Evolutionary conservation across 2,329 filamentous ascomycete genomes (phyloP).

Genomic region (Escovopsis weberi): DNA sequence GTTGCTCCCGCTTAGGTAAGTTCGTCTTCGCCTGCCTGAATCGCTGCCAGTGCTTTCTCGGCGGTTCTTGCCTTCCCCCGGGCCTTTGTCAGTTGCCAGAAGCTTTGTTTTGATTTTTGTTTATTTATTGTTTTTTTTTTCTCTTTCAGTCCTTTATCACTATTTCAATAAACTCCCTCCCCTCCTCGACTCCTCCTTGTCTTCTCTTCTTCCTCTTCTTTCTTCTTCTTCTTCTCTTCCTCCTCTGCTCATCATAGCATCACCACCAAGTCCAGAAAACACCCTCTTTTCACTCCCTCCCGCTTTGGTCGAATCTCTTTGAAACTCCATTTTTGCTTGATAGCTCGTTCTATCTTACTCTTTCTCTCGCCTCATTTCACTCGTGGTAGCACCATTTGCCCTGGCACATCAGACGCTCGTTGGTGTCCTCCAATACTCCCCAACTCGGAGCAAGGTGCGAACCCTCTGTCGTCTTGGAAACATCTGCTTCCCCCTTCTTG

Average conservation of each 20-base stretch:
- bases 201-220: conserved; percentile 6
- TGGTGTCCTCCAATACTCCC: conserved; percentile 3
- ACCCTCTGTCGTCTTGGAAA: neutral
- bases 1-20: conserved; percentile 5
- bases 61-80: neutral
- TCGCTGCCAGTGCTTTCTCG: too few species aligned
- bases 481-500: too few species aligned
- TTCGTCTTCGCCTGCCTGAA: neutral
- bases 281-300: conserved; percentile 22
- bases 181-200: conserved; percentile 2
- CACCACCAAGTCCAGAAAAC: conserved; percentile 26
- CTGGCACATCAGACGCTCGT: neutral
- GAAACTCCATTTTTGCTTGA: conserved; percentile 38
- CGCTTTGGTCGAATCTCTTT: conserved; percentile 16
- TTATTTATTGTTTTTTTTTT: conserved; percentile 10
- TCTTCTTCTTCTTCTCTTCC: conserved; percentile 7
- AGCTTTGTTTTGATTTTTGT: conserved; percentile 4
- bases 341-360: conserved; percentile 46
- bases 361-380: conserved; percentile 41
- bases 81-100: neutral
- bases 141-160: neutral
- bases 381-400: conserved; percentile 36
- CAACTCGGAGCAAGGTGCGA: conserved; percentile 16
- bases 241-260: conserved; percentile 27
- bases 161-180: conserved; percentile 2